These are phyloP conservation scores for Phylloporus arenicola DNA, from an alignment of 768 basidiomycete species.

Conservation along the genomic window DNA sequence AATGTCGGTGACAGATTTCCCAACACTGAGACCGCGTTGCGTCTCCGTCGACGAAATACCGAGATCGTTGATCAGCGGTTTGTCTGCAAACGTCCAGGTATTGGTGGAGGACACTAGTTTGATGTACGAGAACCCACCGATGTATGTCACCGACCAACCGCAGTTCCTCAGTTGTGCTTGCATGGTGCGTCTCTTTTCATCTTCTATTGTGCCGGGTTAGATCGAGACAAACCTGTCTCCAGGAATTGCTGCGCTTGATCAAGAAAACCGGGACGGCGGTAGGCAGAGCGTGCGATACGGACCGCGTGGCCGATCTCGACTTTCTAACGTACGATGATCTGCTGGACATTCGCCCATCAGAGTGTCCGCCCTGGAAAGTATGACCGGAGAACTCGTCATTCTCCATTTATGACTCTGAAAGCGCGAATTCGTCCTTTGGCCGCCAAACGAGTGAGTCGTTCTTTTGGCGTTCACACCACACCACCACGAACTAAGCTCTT, in stretches of 20 bases:
- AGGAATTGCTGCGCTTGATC: slow-evolving; percentile 51
- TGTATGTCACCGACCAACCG: slow-evolving; percentile 93
- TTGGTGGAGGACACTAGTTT: slow-evolving; percentile 74
- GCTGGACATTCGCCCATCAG: slow-evolving; percentile 50
- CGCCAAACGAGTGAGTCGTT: slow-evolving; percentile 38
- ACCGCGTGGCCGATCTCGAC: slow-evolving; percentile 86
- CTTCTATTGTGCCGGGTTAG: slow-evolving; percentile 24
- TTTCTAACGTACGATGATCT: slow-evolving; percentile 67
- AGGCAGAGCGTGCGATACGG: slow-evolving; percentile 79
- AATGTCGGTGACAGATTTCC: slow-evolving; percentile 85
- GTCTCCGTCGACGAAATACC: slow-evolving; percentile 61
- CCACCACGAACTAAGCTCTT: no score
- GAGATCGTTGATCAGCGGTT: slow-evolving; percentile 20
- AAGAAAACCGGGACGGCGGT: slow-evolving; percentile 71
- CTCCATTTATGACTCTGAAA: slow-evolving; percentile 81
- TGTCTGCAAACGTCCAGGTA: slow-evolving; percentile 25
- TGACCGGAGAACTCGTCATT: slow-evolving; percentile 66
- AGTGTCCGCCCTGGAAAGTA: slow-evolving; percentile 50
- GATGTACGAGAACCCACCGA: slow-evolving; percentile 91
- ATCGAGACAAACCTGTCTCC: slow-evolving; percentile 61
- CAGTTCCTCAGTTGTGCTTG: slow-evolving; percentile 89
- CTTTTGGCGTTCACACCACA: no score
- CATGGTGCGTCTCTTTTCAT: slow-evolving; percentile 48
- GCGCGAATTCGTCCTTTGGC: slow-evolving; percentile 88
- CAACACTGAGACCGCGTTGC: slow-evolving; percentile 75